These are phyloP conservation scores for apple (Malus domestica) DNA, from an alignment of 306 rosid species.

Conservation along the genomic window DNA sequence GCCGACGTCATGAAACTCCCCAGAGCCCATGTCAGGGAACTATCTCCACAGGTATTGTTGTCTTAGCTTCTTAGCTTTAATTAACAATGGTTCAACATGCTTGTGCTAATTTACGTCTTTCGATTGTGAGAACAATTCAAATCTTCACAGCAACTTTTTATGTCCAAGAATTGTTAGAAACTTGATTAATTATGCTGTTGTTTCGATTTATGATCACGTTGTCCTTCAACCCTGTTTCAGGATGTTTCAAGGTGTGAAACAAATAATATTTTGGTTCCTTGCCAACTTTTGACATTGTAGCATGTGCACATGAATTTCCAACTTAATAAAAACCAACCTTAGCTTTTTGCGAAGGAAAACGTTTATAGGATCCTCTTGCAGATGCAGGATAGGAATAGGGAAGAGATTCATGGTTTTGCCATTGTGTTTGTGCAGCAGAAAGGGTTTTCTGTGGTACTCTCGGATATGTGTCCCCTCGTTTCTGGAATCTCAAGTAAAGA, in stretches of 20 bases:
- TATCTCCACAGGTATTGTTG: conserved; percentile 57
- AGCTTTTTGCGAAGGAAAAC: not conserved
- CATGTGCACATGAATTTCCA: not conserved
- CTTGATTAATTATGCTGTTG: not conserved
- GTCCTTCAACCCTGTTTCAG: not conserved
- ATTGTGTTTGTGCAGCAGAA: conserved; percentile 33
- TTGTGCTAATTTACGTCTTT: conserved; percentile 45
- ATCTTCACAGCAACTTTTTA: conserved; percentile 36
- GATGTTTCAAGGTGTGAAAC: not conserved
- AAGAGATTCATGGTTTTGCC: not conserved
- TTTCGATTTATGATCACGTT: not conserved
- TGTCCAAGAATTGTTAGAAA: no score
- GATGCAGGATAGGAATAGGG: not conserved
- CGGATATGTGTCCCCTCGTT: conserved; percentile 83
- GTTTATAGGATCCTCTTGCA: not conserved
- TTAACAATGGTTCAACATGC: conserved; percentile 38
- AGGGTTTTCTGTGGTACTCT: conserved; percentile 75
- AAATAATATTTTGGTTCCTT: not conserved
- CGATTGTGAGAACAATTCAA: conserved; percentile 23
- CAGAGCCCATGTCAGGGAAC: conserved; percentile 29
- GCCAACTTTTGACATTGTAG: not conserved
- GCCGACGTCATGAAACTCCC: conserved; percentile 76
- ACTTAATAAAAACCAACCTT: not conserved
- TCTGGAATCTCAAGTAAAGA: conserved; percentile 86
- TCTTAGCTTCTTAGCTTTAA: not conserved